Conservation (phyloP, 352 stramenopile species). For the Phytophthora cactorum region DNA sequence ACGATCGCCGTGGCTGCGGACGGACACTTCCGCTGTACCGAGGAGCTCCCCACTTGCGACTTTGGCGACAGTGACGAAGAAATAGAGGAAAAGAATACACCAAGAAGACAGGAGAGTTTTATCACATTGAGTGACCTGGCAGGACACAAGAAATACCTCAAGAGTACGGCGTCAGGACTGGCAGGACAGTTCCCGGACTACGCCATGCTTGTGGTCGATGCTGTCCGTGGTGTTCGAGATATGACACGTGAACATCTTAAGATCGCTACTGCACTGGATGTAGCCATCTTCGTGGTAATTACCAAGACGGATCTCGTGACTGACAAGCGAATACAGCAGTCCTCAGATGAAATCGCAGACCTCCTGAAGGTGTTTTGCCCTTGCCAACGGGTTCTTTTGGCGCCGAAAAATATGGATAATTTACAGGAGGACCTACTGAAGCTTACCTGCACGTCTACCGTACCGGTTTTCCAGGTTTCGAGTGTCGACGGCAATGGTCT, state of each 20-base stretch:
- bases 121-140: constrained; percentile 82
- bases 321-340: constrained; percentile 53
- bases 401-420: constrained; percentile 8
- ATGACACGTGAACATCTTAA: constrained; percentile 86
- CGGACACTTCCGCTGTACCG: constrained; percentile 59
- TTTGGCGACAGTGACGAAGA: constrained; percentile 59
- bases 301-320: constrained; percentile 73
- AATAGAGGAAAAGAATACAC: constrained; percentile 11
- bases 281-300: constrained; percentile 82
- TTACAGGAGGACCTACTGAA: constrained; percentile 15
- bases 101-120: constrained; percentile 40
- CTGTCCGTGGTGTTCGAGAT: constrained; percentile 59
- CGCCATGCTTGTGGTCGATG: constrained; percentile 85
- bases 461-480: constrained; percentile 74
- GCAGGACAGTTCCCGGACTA: constrained; percentile 89
- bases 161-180: constrained; percentile 86
- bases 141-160: constrained; percentile 90
- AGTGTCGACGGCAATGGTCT: constrained; percentile 65
- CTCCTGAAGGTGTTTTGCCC: constrained; percentile 50
- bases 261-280: constrained; percentile 75
- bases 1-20: constrained; percentile 74
- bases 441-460: constrained; percentile 19
- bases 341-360: constrained; percentile 50
- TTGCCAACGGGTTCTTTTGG: constrained; percentile 25
- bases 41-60: constrained; percentile 55